Base-by-base conservation (phyloP, 495 filamentous ascomycete genomes). In the Annulohypoxylon maeteangense region DNA sequence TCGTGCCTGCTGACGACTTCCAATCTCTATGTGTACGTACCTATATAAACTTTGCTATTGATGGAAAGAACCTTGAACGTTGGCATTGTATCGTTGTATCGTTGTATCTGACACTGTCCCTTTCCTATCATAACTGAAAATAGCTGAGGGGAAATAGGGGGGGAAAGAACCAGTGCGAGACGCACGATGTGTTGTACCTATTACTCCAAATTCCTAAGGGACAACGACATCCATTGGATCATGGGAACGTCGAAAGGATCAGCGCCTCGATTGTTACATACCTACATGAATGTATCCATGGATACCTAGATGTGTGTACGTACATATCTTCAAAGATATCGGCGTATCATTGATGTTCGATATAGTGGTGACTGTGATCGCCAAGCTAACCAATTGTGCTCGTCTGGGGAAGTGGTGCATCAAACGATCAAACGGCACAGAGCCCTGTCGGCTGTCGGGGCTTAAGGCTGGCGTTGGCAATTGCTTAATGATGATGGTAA, bases 391-490 rank as follows among this genome's bases (percentile, higher is more conserved):
- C 29, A 25, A 32, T 62, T 38, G 65, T 38, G 65, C 67, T 70
- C 29, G 42, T 70, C 67, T 63, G 66, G 66, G 66, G 66, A 69
- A 51, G 57, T 18, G 57, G 16, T 62, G 65, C 65, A 56, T 68
- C 36, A 44, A n/a, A 42, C 38, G 38, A 16, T 42, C 40, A 44
- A 44, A 68, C 38, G 65, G 65, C 54, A 42, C 38, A 60, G 48
- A 34, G 58, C 56, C 48, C 57, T 61, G 65, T 50, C 58, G 66
- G 66, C 48, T 55, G 59, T 63, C 47, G 25, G 38, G 62, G 47
- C 47, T 48, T 34, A 22, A 44, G 18, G 20, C 40, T 57, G 42
- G 55, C 14, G 63, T 48, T 66, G 38, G 62, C 36, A 22, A 62
- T 56, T 61, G 3, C 22, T 44, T 40, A 8, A 53, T 14, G 57